A percentile compares a stretch with the other conserved stretches of the same genome.
Evolutionary conservation across 1,139 yeast species (phyloP).

Genomic region (Torulaspora globosa): DNA sequence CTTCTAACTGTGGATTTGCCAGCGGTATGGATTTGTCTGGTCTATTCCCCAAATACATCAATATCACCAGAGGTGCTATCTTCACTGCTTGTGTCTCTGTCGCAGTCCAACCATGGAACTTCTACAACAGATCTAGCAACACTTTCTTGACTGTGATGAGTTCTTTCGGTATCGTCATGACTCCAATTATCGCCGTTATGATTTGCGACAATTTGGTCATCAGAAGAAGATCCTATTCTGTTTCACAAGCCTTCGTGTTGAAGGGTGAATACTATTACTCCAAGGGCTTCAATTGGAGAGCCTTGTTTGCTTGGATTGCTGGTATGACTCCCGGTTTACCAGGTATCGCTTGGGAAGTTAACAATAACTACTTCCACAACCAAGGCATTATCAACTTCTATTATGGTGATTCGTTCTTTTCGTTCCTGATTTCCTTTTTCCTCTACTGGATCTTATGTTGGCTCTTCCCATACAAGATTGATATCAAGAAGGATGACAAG

Average conservation of each 20-base stretch:
- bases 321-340: conserved; percentile 46
- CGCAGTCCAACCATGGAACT: conserved; percentile 49
- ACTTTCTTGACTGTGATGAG: conserved; percentile 45
- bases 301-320: conserved; percentile 40
- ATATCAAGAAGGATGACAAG: conserved; percentile 38
- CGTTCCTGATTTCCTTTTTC: conserved; percentile 42
- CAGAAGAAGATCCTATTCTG: conserved; percentile 38
- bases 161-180: conserved; percentile 44
- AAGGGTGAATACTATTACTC: conserved; percentile 42
- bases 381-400: conserved; percentile 42
- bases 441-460: conserved; percentile 39
- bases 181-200: conserved; percentile 44
- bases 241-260: conserved; percentile 39
- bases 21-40: conserved; percentile 53
- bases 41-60: conserved; percentile 47
- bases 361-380: conserved; percentile 31
- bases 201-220: conserved; percentile 43
- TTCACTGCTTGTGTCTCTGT: conserved; percentile 43
- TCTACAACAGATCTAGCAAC: conserved; percentile 42
- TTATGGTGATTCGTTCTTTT: conserved; percentile 42
- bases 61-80: conserved; percentile 49
- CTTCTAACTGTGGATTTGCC: conserved; percentile 49
- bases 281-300: conserved; percentile 45
- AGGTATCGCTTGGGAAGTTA: conserved; percentile 41
- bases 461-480: conserved; percentile 40